These are phyloP conservation scores for Microdochium nivale DNA, from an alignment of 2,329 filamentous ascomycete genomes.

Conservation along the genomic window DNA sequence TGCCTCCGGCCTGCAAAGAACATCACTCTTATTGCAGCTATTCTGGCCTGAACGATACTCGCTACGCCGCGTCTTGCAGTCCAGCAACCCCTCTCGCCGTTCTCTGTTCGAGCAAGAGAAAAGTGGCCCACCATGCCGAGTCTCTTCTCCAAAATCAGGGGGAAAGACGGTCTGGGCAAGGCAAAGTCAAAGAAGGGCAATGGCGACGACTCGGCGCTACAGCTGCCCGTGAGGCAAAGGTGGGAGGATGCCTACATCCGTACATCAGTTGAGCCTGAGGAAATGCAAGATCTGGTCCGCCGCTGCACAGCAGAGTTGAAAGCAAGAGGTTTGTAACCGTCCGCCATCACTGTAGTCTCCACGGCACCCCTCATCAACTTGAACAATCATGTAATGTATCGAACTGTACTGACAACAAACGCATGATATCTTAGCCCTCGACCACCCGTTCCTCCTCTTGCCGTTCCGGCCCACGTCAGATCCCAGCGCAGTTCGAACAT, in stretches of 20 bases:
- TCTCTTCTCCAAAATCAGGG: conserved; percentile 60
- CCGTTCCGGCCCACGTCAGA: conserved; percentile 93
- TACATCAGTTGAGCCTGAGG: conserved; percentile 74
- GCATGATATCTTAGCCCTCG: conserved; percentile 53
- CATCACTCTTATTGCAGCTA: background rate
- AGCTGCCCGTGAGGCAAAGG: conserved; percentile 58
- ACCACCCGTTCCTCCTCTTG: conserved; percentile 85
- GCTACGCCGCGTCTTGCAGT: background rate
- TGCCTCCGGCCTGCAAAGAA: background rate
- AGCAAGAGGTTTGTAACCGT: conserved; percentile 64
- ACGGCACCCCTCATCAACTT: background rate
- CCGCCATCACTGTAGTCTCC: no score
- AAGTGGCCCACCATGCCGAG: conserved; percentile 37
- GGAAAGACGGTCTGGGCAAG: conserved; percentile 58
- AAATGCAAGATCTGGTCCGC: conserved; percentile 79
- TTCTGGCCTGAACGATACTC: background rate
- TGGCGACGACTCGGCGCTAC: conserved; percentile 37
- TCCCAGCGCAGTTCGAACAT: conserved; percentile 82
- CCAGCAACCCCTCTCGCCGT: background rate
- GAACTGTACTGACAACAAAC: background rate
- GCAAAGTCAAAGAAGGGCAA: conserved; percentile 55
- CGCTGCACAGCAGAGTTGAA: conserved; percentile 89
- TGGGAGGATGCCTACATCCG: conserved; percentile 88
- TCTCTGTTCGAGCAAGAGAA: background rate
- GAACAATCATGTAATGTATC: background rate